Evolutionary conservation across 2,329 filamentous ascomycete species (phyloP).

Genomic region (Fusarium pseudocircinatum): DNA sequence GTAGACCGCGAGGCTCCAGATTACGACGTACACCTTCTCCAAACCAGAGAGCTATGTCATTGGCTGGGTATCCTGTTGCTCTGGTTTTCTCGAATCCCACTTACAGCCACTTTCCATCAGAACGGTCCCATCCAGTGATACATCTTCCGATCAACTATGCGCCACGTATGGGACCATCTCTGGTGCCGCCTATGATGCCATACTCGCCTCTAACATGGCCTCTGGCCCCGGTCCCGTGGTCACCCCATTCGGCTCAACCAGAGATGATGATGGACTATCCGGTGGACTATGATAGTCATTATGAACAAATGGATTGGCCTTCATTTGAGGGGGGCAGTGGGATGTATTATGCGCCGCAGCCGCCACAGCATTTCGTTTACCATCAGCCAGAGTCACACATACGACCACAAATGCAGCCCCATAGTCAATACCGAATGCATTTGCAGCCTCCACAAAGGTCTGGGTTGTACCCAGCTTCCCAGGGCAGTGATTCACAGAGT

Average conservation of each 20-base stretch:
- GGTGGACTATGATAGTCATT: neutral
- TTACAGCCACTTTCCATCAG: neutral
- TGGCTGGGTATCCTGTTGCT: neutral
- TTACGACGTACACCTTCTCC: neutral
- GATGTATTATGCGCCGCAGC: neutral
- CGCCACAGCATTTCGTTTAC: neutral
- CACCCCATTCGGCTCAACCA: neutral
- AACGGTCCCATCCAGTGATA: neutral
- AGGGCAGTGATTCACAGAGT: neutral
- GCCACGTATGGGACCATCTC: neutral
- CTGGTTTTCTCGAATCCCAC: neutral
- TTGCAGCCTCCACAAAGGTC: neutral
- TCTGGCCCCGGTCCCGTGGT: slow-evolving; percentile 4
- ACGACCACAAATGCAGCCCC: neutral
- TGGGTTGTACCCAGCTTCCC: neutral
- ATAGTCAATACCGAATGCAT: neutral
- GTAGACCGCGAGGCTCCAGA: slow-evolving; percentile 4
- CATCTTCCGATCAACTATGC: neutral
- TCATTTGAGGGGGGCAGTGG: neutral
- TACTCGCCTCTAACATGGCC: slow-evolving; percentile 12
- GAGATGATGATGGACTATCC: neutral
- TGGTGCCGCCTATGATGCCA: slow-evolving; percentile 4
- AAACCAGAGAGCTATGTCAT: neutral
- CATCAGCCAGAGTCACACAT: neutral
- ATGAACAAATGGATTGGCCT: neutral